A percentile compares a stretch with the other conserved stretches of the same genome.
These are phyloP conservation scores for Peronospora tabacina DNA, from an alignment of 352 stramenopile species.

Conservation along the genomic window DNA sequence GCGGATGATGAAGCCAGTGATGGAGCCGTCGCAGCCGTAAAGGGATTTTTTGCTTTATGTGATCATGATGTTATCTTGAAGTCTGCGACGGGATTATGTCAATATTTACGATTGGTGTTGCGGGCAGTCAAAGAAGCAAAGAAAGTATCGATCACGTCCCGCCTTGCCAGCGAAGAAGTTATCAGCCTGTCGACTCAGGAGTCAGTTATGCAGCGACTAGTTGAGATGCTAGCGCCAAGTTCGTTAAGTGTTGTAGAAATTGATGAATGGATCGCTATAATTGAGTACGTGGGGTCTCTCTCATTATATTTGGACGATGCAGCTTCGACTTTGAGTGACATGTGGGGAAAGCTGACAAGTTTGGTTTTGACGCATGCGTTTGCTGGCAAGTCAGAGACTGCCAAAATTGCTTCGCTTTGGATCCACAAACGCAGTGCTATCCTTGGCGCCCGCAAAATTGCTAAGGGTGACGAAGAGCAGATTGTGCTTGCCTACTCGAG, in stretches of 20 bases:
- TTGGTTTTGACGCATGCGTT: conserved; percentile 50
- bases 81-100: conserved; percentile 14
- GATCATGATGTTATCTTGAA: conserved; percentile 6
- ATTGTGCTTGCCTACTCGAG: conserved; percentile 39
- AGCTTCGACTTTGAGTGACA: conserved; percentile 27
- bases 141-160: conserved; percentile 2
- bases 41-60: conserved; percentile 21
- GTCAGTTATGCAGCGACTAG: conserved; percentile 25
- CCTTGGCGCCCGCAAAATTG: conserved; percentile 21
- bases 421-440: conserved; percentile 43
- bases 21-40: conserved; percentile 14
- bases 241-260: conserved; percentile 33
- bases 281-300: conserved; percentile 34
- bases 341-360: conserved; percentile 46
- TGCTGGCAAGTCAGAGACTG: conserved; percentile 49
- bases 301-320: conserved; percentile 19
- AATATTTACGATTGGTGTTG: conserved; percentile 23
- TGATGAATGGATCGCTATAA: conserved; percentile 32
- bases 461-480: conserved; percentile 31
- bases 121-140: conserved; percentile 13
- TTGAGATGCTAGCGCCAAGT: conserved; percentile 26
- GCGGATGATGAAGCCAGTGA: conserved; percentile 10
- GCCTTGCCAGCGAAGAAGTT: conserved; percentile 11
- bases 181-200: conserved; percentile 28
- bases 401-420: conserved; percentile 39